These are phyloP conservation scores for Jaenimonas drosophilae DNA, from an alignment of 208 protist genomes.

Conservation along the genomic window DNA sequence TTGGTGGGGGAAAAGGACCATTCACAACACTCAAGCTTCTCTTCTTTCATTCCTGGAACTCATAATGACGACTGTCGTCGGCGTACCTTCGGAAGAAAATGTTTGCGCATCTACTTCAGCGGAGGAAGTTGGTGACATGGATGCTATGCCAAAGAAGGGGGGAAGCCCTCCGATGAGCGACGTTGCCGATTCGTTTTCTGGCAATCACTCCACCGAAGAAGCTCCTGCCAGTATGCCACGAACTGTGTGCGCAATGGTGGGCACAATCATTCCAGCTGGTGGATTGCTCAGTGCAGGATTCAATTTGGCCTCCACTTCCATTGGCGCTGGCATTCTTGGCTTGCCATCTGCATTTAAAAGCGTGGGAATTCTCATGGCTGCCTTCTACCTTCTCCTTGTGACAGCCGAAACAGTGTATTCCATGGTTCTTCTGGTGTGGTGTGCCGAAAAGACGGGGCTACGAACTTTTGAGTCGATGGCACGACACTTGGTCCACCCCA, in stretches of 20 bases:
- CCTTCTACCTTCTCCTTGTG: conserved; percentile 10
- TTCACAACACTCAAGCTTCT: too few relatives aligned
- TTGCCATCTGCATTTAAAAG: conserved; percentile 19
- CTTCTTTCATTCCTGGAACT: too few relatives aligned
- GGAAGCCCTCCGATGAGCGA: too few relatives aligned
- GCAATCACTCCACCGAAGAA: too few relatives aligned
- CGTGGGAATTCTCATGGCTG: conserved; percentile 18
- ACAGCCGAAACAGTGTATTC: conserved; percentile 14
- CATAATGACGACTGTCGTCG: too few relatives aligned
- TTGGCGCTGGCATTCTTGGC: conserved; percentile 32
- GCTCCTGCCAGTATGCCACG: not conserved
- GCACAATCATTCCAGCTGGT: conserved; percentile 10
- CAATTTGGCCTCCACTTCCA: conserved; percentile 17
- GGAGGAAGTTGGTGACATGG: too few relatives aligned
- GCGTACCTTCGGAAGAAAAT: too few relatives aligned
- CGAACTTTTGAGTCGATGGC: conserved; percentile 13
- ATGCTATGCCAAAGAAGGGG: too few relatives aligned
- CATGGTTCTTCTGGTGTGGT: conserved; percentile 14
- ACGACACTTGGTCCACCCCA: conserved; percentile 6
- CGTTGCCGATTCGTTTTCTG: too few relatives aligned
- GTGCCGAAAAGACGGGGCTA: conserved; percentile 15
- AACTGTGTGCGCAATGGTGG: not conserved
- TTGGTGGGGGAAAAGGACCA: too few relatives aligned
- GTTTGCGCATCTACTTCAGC: too few relatives aligned
- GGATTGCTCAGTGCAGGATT: conserved; percentile 12